Base-by-base conservation (phyloP, 306 rosid genomes). In the Glycyrrhiza uralensis region DNA sequence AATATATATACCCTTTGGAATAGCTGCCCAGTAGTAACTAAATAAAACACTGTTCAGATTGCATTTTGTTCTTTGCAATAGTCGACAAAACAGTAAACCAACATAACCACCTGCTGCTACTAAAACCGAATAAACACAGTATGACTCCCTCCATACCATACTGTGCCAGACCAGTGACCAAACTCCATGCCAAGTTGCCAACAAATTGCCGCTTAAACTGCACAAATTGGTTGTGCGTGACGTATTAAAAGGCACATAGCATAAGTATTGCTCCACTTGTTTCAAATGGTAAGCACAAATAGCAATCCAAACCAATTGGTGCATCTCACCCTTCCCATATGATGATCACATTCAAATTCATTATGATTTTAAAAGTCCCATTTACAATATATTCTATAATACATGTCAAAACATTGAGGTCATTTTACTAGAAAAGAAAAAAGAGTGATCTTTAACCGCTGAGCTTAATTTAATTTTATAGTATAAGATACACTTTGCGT, bases 81-180 rank as follows among this genome's bases (percentile, higher is more conserved):
- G 12, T 44, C 2, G 72, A 77, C 80, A 74, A 69, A 57, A 54
- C 57, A 77, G 56, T 23, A 38, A 76, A 22, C 60, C 39, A 14
- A n/a, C 66, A 55, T 2, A 72, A 71, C 11, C 78, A 42, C 49
- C 52, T 17, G 77, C 56, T 69, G 71, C 66, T 39, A 72, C 69
- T 46, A 13, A 35, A 52, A 55, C 68, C n/a, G 19, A 36, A 39
- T 17, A 56, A n/a, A 71, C 57, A 44, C 7, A 20, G 22, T 50
- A 52, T 5, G 19, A 19, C 33, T 54, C 36, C 36, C 46, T 47
- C 36, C 55, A 67, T 49, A 69, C 36, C 55, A 67, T 49, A 69
- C 63, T 33, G 72, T 63, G 65, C 64, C 24, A 26, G 32, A 56
- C 64, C 24, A 26, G 32, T 41, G 32, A 69, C 50, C 60, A 39